Evolutionary conservation across 495 filamentous ascomycete genomes (phyloP), one percentile per base, ranked within the genome.

Genomic region (Bathelium albidoporum): DNA sequence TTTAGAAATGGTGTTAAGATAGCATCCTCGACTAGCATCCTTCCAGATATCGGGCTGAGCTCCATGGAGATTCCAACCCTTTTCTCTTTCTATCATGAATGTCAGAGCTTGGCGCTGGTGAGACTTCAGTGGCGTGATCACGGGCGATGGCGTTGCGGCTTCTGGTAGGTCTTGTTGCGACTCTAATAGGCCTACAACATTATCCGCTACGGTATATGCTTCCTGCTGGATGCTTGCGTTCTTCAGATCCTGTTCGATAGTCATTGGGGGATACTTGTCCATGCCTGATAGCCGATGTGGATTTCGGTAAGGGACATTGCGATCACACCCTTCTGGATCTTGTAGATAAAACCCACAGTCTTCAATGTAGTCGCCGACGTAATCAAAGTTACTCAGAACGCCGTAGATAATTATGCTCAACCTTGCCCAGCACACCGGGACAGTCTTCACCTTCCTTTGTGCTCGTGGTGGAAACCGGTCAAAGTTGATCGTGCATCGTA

Each of bases 21-120:
- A 55, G 29, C 49, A 16, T 28, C 49, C 49, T 55, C 49, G 49
- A 55, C 49, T 24, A 11, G 24, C 20, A 29, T 55, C 9, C 59
- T 31, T 74, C 68, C 55, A 66, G 65, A 77, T 45, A 41, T 74
- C 73, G 9, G 59, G 29, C 0, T 32, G 61, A 0, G 61, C 59
- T 1, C 32, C 59, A 5, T 64, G 45, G 4, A 70, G 61, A 18
- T 20, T 66, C 75, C 77, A 79, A 1, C 76, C 75, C 3, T 68
- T 49, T 58, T 80, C 77, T 49, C 74, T 64, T 14, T 62, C 62
- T 18, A 72, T 39, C 72, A 80, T 72, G 61, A 80, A 80, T 2
- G 74, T 77, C 11, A 80, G 36, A 0, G 75, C 77, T 63, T 79
- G 73, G 41, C 73, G 77, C 44, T 79, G 78, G 62, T 79, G 75